phyloP scores from a whole-genome alignment of 345 rosid species.

The Eucalyptus virginea region DNA sequence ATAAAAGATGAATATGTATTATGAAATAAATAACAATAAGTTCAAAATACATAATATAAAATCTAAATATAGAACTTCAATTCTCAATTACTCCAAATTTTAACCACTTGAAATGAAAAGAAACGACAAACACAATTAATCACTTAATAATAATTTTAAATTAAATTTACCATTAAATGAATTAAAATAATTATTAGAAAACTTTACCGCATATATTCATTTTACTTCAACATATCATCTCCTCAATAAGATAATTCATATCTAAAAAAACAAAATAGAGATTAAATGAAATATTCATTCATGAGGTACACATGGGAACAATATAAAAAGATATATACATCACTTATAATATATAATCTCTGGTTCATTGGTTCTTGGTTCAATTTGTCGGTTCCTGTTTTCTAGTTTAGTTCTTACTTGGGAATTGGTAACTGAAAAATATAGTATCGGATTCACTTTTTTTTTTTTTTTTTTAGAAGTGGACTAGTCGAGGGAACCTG shows the following conservation, averaged over 20 bases:
- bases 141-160: too few relatives aligned
- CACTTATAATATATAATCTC: too few relatives aligned
- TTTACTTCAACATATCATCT: background rate
- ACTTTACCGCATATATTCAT: background rate
- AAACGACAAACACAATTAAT: background rate
- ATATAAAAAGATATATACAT: background rate
- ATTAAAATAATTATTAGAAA: too few relatives aligned
- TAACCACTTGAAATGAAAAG: background rate
- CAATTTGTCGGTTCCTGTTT: background rate
- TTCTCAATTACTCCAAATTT: too few relatives aligned
- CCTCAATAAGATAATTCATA: background rate
- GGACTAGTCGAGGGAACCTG: rapidly evolving
- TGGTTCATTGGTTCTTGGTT: rapidly evolving
- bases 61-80: too few relatives aligned
- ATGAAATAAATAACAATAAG: too few relatives aligned
- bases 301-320: background rate
- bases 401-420: background rate
- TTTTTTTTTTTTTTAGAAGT: too few relatives aligned
- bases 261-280: background rate
- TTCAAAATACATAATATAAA: too few relatives aligned
- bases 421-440: background rate
- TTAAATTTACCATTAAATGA: background rate
- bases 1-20: too few relatives aligned
- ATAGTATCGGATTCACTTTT: rapidly evolving
- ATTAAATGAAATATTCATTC: background rate